phyloP scores from a whole-genome alignment of 495 filamentous ascomycete genomes.

The Penicillium ochrochloron region DNA sequence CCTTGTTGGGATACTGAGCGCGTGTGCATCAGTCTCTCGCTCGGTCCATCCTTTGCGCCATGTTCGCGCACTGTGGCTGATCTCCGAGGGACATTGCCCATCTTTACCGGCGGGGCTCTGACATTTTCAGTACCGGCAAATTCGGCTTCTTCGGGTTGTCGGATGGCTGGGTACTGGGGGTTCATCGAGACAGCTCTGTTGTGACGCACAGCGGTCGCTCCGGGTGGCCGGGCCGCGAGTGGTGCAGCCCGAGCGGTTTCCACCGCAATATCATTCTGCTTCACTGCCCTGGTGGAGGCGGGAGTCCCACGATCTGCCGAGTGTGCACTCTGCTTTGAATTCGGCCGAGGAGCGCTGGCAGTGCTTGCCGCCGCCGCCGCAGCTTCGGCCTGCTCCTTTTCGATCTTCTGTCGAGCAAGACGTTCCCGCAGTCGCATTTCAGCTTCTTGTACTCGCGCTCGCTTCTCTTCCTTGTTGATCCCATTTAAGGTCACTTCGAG shows the following conservation, averaged over 20 bases:
- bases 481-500: conserved; percentile 85
- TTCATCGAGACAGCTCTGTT: conserved; percentile 25
- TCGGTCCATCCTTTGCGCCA: conserved; percentile 22
- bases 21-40: conserved; percentile 13
- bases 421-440: conserved; percentile 63
- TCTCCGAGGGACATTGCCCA: conserved; percentile 34
- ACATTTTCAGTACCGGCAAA: conserved; percentile 25
- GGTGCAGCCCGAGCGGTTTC: conserved; percentile 9
- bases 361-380: conserved; percentile 11
- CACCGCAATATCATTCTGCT: conserved; percentile 12
- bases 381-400: conserved; percentile 28
- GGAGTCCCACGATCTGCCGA: conserved; percentile 10
- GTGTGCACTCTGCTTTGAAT: conserved; percentile 15
- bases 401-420: conserved; percentile 42
- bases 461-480: conserved; percentile 91
- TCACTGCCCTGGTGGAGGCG: conserved; percentile 4
- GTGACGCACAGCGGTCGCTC: conserved; percentile 21
- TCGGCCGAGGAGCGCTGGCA: conserved; percentile 7
- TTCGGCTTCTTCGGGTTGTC: conserved; percentile 23
- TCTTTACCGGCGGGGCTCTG: conserved; percentile 21
- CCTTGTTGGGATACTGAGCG: conserved; percentile 27
- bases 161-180: conserved; percentile 24
- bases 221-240: conserved; percentile 15
- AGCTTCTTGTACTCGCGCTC: conserved; percentile 77
- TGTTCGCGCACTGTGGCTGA: conserved; percentile 39